Evolutionary conservation across 352 stramenopile species (phyloP).

Genomic region (Phytopythium ostracodes): DNA sequence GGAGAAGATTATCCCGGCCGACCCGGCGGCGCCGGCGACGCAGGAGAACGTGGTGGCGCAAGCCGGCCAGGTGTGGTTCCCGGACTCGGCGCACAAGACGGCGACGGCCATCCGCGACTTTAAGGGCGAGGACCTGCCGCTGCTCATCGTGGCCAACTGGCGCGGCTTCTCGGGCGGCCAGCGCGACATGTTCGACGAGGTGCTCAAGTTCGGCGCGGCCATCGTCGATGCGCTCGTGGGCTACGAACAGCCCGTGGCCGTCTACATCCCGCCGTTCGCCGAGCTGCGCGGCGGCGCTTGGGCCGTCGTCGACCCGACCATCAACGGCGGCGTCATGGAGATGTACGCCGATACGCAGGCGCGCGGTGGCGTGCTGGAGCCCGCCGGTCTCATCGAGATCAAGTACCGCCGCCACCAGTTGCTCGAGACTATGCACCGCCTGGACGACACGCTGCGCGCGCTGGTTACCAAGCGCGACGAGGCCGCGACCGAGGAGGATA

Average conservation of each 20-base stretch:
- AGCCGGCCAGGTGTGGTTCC: conserved; percentile 99
- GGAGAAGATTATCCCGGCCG: conserved; percentile 96
- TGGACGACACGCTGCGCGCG: conserved; percentile 92
- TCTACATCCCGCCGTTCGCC: conserved; percentile 99
- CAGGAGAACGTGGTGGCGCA: conserved; percentile 97
- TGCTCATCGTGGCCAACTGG: conserved; percentile 99
- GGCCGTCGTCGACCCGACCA: conserved; percentile 99
- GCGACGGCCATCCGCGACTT: conserved; percentile 99
- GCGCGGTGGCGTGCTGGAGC: conserved; percentile 98
- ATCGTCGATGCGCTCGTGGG: conserved; percentile 99
- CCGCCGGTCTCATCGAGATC: conserved; percentile 97
- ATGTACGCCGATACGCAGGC: conserved; percentile 97
- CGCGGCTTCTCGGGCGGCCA: conserved; percentile 99
- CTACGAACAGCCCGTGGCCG: conserved; percentile 99
- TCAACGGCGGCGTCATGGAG: conserved; percentile 99
- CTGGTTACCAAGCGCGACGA: conserved; percentile 73
- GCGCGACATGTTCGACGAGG: conserved; percentile 99
- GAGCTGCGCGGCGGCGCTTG: conserved; percentile 98
- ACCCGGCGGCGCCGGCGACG: conserved; percentile 95
- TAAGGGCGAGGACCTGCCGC: conserved; percentile 97
- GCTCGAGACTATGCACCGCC: conserved; percentile 94
- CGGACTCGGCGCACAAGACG: conserved; percentile 99
- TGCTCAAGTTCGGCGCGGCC: conserved; percentile 99
- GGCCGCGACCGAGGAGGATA: conserved; percentile 48
- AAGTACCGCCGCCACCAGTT: conserved; percentile 99